Conservation (phyloP, 495 filamentous ascomycete species). For the Rostrohypoxylon terebratum region DNA sequence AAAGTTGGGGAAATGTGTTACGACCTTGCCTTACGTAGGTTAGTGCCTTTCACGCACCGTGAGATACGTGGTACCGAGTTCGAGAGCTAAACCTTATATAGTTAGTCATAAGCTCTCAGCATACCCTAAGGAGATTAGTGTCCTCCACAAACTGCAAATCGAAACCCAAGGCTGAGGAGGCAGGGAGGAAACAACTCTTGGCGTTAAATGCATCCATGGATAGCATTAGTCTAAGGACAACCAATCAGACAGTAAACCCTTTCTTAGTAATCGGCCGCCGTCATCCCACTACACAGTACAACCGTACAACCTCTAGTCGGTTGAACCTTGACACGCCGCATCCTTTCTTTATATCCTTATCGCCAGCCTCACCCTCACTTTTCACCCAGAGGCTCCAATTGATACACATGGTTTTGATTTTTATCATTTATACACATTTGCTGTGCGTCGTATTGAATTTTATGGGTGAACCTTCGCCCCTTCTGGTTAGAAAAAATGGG, state of each 20-base stretch:
- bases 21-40: neutral
- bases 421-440: neutral
- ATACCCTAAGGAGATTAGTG: constrained; percentile 12
- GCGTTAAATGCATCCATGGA: neutral
- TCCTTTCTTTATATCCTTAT: constrained; percentile 36
- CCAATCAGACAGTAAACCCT: constrained; percentile 26
- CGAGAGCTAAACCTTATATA: neutral
- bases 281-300: constrained; percentile 47
- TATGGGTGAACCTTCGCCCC: constrained; percentile 44
- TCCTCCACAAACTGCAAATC: constrained; percentile 1
- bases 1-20: constrained; percentile 19
- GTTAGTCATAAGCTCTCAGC: neutral
- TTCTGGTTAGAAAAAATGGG: constrained; percentile 47
- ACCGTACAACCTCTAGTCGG: constrained; percentile 23
- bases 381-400: constrained; percentile 33
- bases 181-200: constrained; percentile 26
- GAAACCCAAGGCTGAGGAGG: constrained; percentile 35
- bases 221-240: neutral
- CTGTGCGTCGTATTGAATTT: constrained; percentile 29
- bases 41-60: neutral
- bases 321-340: constrained; percentile 24
- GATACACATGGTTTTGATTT: constrained; percentile 16
- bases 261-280: constrained; percentile 41
- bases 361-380: constrained; percentile 35
- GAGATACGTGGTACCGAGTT: neutral